These are phyloP conservation scores for Trypanosomatidae sp. DNA, from an alignment of 208 protist genomes.

Conservation along the genomic window DNA sequence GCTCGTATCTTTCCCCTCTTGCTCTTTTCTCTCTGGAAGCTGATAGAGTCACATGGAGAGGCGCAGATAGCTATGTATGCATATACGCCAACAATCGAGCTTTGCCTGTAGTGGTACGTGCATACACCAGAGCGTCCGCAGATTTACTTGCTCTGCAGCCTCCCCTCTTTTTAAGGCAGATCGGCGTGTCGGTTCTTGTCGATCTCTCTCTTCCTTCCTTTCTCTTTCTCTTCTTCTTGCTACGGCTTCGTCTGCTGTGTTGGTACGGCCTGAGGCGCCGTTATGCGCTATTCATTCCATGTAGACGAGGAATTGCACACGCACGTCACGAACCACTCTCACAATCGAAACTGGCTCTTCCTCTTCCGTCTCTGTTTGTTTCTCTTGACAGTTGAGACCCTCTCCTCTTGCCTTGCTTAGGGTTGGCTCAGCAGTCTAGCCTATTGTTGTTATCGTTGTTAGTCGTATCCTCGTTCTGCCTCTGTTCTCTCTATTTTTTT, in stretches of 20 bases:
- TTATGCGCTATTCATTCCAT: not conserved
- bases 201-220: slow-evolving; percentile 6
- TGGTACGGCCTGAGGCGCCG: not conserved
- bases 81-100: not conserved
- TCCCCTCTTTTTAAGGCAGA: not conserved
- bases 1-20: not conserved
- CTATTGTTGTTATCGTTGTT: not conserved
- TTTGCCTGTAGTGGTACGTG: not conserved
- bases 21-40: not conserved
- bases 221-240: not conserved
- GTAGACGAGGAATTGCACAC: not conserved
- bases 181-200: not conserved
- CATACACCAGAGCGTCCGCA: not conserved
- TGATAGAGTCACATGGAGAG: not conserved
- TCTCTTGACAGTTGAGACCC: not conserved
- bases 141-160: not conserved
- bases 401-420: not conserved
- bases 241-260: not conserved
- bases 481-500: not conserved
- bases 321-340: not conserved
- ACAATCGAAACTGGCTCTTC: not conserved
- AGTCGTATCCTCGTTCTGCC: not conserved
- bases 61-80: not conserved
- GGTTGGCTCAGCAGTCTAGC: not conserved
- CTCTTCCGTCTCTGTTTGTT: not conserved